Evolutionary conservation across 192 early-diverging fungal genomes (phyloP).

Genomic region (Rhizophagus clarus): DNA sequence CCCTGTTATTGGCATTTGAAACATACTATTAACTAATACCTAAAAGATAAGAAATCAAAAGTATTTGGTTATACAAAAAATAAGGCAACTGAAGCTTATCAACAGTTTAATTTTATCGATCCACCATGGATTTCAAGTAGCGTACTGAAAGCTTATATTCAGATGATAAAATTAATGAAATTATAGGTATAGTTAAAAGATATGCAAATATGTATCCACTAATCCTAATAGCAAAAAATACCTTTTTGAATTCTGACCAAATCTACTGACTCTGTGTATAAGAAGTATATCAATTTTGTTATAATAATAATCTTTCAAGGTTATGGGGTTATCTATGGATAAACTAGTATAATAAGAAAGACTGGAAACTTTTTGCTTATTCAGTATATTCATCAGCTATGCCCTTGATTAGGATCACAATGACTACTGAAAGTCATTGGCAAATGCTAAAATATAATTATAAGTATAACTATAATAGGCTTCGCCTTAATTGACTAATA

Average conservation of each 20-base stretch:
- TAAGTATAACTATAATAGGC: slow-evolving; percentile 7
- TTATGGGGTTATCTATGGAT: slow-evolving; percentile 5
- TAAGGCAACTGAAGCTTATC: not conserved
- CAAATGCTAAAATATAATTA: slow-evolving; percentile 9
- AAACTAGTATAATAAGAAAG: slow-evolving; percentile 12
- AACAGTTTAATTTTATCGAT: slow-evolving; percentile 28
- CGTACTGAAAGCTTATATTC: not conserved
- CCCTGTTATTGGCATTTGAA: slow-evolving; percentile 8
- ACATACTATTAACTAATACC: not conserved
- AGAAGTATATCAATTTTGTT: slow-evolving; percentile 15
- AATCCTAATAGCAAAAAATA: slow-evolving; percentile 18
- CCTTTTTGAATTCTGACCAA: not conserved
- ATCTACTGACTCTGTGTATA: not conserved
- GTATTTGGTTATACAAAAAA: not conserved
- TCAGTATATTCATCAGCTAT: too few relatives aligned
- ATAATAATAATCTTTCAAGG: slow-evolving; percentile 1
- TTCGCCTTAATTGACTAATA: not conserved
- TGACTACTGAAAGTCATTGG: slow-evolving; percentile 7
- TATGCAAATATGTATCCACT: slow-evolving; percentile 7
- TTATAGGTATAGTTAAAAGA: slow-evolving; percentile 22
- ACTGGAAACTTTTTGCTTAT: not conserved
- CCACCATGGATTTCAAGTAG: not conserved
- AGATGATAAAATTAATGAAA: slow-evolving; percentile 7
- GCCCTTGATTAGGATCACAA: not conserved
- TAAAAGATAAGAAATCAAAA: slow-evolving; percentile 15